Evolutionary conservation across 2,329 filamentous ascomycete species (phyloP).

Genomic region (Ceratocystis lukuohia): DNA sequence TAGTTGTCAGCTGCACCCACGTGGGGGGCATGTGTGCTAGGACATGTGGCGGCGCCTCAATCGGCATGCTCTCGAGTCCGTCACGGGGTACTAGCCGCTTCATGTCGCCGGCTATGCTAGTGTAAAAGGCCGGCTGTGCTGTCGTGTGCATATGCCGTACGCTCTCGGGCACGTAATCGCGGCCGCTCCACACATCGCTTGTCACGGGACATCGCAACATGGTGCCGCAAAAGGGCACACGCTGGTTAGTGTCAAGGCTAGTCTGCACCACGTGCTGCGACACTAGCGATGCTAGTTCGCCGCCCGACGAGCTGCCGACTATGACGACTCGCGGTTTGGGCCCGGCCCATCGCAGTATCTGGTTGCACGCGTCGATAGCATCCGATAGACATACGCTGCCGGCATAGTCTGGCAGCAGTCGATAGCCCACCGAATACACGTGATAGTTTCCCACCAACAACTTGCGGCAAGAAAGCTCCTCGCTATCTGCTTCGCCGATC

Average conservation of each 20-base stretch:
- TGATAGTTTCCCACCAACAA: constrained; percentile 25
- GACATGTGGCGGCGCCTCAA: constrained; percentile 27
- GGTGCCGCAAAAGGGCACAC: constrained; percentile 25
- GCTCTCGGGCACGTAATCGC: constrained; percentile 28
- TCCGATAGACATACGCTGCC: constrained; percentile 32
- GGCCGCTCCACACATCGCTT: constrained; percentile 30
- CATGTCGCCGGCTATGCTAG: constrained; percentile 27
- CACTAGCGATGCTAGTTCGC: constrained; percentile 34
- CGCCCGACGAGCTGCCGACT: constrained; percentile 36
- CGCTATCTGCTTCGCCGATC: constrained; percentile 37
- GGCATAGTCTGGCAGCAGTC: constrained; percentile 31
- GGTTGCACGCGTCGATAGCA: constrained; percentile 28
- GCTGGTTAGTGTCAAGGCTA: constrained; percentile 22
- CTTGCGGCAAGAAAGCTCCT: constrained; percentile 35
- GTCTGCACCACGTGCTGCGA: constrained; percentile 26
- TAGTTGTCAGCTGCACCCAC: constrained; percentile 38
- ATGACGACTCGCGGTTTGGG: constrained; percentile 25
- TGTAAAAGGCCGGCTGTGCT: constrained; percentile 29
- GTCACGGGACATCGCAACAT: constrained; percentile 38
- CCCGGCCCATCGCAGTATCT: constrained; percentile 18
- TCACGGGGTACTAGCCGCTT: constrained; percentile 28
- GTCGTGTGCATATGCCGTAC: constrained; percentile 31
- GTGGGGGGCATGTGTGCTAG: constrained; percentile 29
- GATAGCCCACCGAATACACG: constrained; percentile 36
- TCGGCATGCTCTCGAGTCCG: constrained; percentile 30